Evolutionary conservation across 176 grass and related monocot species (phyloP).

Genomic region (Juncus effusus): DNA sequence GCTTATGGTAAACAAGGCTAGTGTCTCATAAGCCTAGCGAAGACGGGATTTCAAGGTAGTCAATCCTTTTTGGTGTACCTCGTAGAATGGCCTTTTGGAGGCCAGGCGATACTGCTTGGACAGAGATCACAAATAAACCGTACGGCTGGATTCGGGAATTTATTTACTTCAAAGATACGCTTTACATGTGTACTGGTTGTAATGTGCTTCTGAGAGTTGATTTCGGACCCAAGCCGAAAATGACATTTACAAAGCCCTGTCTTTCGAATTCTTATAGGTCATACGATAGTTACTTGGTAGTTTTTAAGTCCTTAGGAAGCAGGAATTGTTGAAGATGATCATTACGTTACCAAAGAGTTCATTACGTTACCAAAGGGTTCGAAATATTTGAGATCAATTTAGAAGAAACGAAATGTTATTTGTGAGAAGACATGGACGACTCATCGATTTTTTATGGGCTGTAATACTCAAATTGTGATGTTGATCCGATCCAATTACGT

Average conservation of each 20-base stretch:
- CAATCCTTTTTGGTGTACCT: background rate
- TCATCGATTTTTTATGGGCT: too few relatives aligned
- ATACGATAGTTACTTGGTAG: background rate
- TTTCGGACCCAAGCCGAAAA: background rate
- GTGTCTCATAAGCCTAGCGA: conserved; percentile 8
- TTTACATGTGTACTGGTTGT: background rate
- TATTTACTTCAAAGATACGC: conserved; percentile 1
- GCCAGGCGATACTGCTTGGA: background rate
- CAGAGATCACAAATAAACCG: background rate
- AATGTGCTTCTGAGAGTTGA: background rate
- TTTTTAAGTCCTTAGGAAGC: too few relatives aligned
- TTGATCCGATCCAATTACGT: too few relatives aligned
- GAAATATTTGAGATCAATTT: too few relatives aligned
- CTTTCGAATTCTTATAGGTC: background rate
- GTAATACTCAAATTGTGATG: too few relatives aligned
- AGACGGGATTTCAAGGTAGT: background rate
- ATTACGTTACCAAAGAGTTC: too few relatives aligned
- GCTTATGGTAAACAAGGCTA: background rate
- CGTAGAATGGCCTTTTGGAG: background rate
- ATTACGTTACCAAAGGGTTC: too few relatives aligned
- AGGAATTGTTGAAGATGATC: too few relatives aligned
- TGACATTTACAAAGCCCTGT: background rate
- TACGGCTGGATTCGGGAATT: background rate
- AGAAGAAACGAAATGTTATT: too few relatives aligned
- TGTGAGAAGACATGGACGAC: too few relatives aligned